phyloP scores from a whole-genome alignment of 345 rosid species.

The Isatis tinctoria region DNA sequence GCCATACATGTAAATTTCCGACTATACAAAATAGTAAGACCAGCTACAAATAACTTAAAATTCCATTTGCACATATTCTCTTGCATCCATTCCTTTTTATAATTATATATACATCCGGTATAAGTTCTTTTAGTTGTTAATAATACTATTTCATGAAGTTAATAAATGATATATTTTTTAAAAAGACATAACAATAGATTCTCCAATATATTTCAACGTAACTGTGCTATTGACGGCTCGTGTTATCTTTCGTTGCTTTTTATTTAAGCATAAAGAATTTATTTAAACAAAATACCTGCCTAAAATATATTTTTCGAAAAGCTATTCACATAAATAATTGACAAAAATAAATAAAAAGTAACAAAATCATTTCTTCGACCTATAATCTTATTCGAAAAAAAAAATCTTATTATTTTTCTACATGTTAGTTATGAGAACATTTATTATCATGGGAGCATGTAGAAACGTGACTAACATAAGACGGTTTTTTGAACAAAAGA shows the following conservation, averaged over 20 bases:
- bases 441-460: neutral
- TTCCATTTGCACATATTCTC: conserved; percentile 4
- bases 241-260: neutral
- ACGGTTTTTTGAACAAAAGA: neutral
- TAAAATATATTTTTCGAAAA: neutral
- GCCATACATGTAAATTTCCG: neutral
- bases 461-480: neutral
- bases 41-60: neutral
- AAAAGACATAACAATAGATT: neutral
- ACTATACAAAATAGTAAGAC: neutral
- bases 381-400: neutral
- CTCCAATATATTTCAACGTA: neutral
- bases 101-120: neutral
- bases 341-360: neutral
- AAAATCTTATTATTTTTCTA: neutral
- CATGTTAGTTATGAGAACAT: neutral
- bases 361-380: neutral
- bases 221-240: conserved; percentile 21
- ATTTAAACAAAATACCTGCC: too few relatives aligned
- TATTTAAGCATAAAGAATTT: too few relatives aligned
- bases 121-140: neutral
- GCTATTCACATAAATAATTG: neutral
- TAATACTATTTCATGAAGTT: neutral
- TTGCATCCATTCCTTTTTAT: neutral
- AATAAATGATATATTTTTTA: neutral